Conservation (phyloP, 805 yeast species). For the Spathaspora arborariae region DNA sequence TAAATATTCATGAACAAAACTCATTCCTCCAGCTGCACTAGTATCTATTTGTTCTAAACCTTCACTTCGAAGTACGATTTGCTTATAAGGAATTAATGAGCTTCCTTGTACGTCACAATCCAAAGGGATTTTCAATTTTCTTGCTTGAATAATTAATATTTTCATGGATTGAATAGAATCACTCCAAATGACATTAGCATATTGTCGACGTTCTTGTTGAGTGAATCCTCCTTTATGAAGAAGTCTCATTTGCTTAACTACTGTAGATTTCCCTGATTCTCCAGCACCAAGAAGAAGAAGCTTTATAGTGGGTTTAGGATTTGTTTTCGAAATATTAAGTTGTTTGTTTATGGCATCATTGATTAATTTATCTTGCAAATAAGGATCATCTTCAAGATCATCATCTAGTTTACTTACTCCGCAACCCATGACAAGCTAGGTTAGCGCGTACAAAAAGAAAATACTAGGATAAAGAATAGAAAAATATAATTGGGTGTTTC, state of each 20-base stretch:
- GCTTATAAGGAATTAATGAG: conserved; percentile 44
- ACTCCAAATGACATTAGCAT: conserved; percentile 86
- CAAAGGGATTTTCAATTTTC: conserved; percentile 57
- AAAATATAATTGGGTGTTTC: neutral
- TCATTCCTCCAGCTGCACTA: conserved; percentile 59
- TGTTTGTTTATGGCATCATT: conserved; percentile 66
- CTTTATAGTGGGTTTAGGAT: conserved; percentile 53
- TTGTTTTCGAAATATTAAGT: conserved; percentile 46
- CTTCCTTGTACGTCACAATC: conserved; percentile 58
- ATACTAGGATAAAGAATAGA: conserved; percentile 9
- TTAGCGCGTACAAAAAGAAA: neutral
- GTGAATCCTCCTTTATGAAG: conserved; percentile 84
- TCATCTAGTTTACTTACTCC: conserved; percentile 43
- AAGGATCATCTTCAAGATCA: conserved; percentile 53
- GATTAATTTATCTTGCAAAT: conserved; percentile 48
- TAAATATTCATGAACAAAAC: conserved; percentile 61
- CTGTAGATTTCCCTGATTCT: conserved; percentile 92
- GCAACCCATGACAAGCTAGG: conserved; percentile 62
- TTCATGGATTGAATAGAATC: conserved; percentile 87
- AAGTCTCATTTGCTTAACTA: conserved; percentile 80
- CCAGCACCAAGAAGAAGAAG: conserved; percentile 88
- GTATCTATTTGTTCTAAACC: conserved; percentile 59
- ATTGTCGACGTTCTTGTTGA: conserved; percentile 72
- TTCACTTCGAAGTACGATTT: conserved; percentile 51
- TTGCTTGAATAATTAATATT: conserved; percentile 66